Percentiles rank a stretch among this genome's conserved stretches.
These are phyloP conservation scores for Scedosporium minutisporum DNA, from an alignment of 2,329 filamentous ascomycete species.

Conservation along the genomic window DNA sequence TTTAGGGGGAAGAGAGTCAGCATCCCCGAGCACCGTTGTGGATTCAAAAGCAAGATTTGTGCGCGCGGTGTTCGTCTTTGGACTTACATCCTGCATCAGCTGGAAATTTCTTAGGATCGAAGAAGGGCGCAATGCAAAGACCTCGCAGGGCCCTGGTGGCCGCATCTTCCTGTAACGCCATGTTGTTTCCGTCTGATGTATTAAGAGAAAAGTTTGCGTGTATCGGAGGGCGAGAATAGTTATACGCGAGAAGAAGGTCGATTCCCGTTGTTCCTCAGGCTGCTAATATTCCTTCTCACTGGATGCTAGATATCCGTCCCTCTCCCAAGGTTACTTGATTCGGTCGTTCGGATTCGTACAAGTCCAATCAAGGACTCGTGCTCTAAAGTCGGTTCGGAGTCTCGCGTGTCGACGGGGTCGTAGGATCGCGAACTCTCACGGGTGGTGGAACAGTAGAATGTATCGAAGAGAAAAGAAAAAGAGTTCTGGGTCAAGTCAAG, in stretches of 20 bases:
- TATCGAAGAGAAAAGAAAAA: not conserved
- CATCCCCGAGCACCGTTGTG: not conserved
- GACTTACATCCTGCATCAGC: constrained; percentile 11
- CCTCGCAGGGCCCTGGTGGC: constrained; percentile 5
- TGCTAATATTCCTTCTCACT: too few species aligned
- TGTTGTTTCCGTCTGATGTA: not conserved
- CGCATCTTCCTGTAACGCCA: not conserved
- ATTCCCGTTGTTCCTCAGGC: too few species aligned
- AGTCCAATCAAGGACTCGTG: not conserved
- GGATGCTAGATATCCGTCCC: too few species aligned
- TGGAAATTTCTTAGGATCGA: constrained; percentile 8
- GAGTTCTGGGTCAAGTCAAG: not conserved
- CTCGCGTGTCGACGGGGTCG: not conserved
- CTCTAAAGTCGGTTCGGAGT: not conserved
- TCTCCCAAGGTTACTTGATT: too few species aligned
- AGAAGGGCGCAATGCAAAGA: constrained; percentile 10
- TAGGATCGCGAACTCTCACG: not conserved
- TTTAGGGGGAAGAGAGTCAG: constrained; percentile 25
- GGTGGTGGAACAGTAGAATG: not conserved
- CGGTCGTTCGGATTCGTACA: not conserved
- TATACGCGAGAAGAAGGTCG: too few species aligned
- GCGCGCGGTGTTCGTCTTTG: not conserved
- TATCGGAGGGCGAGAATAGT: not conserved
- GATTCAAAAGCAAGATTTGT: constrained; percentile 5
- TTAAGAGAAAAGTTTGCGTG: not conserved